Percentiles rank a stretch among this genome's conserved stretches.
phyloP scores from a whole-genome alignment of 2,329 filamentous ascomycete species.

The Stromatinia cepivora region DNA sequence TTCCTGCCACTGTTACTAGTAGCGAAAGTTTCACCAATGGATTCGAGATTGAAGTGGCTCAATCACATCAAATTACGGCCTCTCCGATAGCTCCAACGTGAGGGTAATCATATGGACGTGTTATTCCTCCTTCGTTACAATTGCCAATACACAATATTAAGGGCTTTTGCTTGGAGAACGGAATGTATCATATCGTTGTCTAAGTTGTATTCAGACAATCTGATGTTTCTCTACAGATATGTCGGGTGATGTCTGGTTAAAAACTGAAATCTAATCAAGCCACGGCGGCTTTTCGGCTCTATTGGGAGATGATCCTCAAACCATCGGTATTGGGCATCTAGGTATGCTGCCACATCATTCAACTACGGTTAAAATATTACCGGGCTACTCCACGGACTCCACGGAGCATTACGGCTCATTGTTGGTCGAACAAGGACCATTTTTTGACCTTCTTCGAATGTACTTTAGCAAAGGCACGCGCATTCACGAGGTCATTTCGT shows the following conservation, averaged over 20 bases:
- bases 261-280: background rate
- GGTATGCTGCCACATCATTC: background rate
- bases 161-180: background rate
- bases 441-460: background rate
- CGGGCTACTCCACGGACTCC: background rate
- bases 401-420: background rate
- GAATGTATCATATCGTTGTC: background rate
- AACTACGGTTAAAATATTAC: background rate
- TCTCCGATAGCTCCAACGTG: background rate
- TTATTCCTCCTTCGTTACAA: background rate
- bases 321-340: background rate
- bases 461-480: background rate
- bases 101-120: background rate
- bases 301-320: background rate
- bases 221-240: background rate
- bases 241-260: background rate
- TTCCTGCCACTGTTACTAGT: slow-evolving; percentile 11
- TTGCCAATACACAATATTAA: background rate
- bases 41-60: background rate
- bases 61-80: slow-evolving; percentile 17
- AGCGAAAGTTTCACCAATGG: background rate
- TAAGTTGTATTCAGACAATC: background rate
- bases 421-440: background rate
- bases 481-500: background rate
- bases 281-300: background rate